Base-by-base conservation (phyloP, 208 protist genomes). In the Acanthamoeba triangularis region DNA sequence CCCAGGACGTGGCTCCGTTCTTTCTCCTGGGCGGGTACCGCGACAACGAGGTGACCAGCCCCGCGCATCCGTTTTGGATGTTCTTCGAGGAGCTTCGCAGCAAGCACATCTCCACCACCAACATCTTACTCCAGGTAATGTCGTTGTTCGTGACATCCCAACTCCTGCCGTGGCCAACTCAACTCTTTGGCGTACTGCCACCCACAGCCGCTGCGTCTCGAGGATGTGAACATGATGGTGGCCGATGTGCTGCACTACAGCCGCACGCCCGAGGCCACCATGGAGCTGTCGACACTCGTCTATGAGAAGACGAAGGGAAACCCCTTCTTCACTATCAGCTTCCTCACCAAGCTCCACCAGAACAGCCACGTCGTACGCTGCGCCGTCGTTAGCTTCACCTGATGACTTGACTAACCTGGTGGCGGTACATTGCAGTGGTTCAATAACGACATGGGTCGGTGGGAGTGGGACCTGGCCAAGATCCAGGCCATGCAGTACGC, bases 271-370 rank as follows among this genome's bases (percentile, higher is more conserved):
- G 56, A 37, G 16, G n/a, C 14, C 23, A 47, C 59, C 4, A 2
- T 11, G 8, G 35, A 10, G 47, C 59, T 91, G 52, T 41, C 84
- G 4, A 13, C 6, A 0, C 52, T 91, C 2, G 52, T 91, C 8
- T 69, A 20, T n/a, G 33, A 28, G 1, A 91, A 91, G 35, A 91
- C 84, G 52, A 63, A 91, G 52, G 84, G 84, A 52, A 91, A 91
- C 30, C 84, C 84, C 0, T 91, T 69, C 84, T 91, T 91, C 35
- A 91, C 52, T 20, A 91, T 91, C 35, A 91, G 52, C 41, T 91
- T 91, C 18, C 84, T 91, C 18, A 67, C 84, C 59, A 91, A 91
- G 35, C 84, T 91, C 4, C 10, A 91, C 35, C 84, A 67, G 54
- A 28, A 0, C 23, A 8, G 25, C 3, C 35, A 33, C 30, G 47